Base-by-base conservation (phyloP, 164 flowering plant species). In the Aristolochia californica region DNA sequence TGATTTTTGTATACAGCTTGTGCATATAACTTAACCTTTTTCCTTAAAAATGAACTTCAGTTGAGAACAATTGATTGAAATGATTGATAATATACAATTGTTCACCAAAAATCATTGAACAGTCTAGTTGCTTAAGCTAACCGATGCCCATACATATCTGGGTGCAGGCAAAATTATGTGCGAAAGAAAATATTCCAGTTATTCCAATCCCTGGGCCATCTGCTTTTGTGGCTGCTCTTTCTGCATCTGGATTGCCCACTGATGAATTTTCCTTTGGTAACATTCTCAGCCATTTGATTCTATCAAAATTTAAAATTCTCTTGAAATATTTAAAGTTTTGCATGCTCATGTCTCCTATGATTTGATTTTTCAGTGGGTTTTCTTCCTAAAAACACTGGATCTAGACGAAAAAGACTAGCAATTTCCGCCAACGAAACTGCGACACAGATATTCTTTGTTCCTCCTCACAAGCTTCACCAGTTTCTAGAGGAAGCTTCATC, bases 151-250 rank as follows among this genome's bases (percentile, higher is more conserved):
- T 34, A 8, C 40, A 34, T 34, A 2, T 28, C 1, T 34, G 40
- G 40, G 40, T 75, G 66, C 72, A 94, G 96, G 90, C 80, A 26
- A 89, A 75, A 68, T 55, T 84, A 70, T 93, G 99, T 62, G 84
- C 72, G 23, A 72, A 73, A 61, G 80, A 84, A 62, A 80, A 80
- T 45, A 85, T 93, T 61, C 83, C 78, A 10, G 87, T 93, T 54
- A 60, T 84, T 64, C 97, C 99, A 21, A 74, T 89, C 51, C 99
- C 99, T 61, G 99, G 99, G 30, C 87, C 97, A 43, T 93, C 82
- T 59, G 97, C 99, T 69, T 58, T 78, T 34, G 72, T 89, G 15
- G 69, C 95, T 56, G 96, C 97, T 66, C 88, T 93, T 69, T 87
- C 90, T 66, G 97, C 93, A 24, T 89, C 99, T 12, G 97, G 97